Percentiles rank a stretch among this genome's conserved stretches.
These are phyloP conservation scores for Amanita phalloides DNA, from an alignment of 768 basidiomycete genomes.

Conservation along the genomic window DNA sequence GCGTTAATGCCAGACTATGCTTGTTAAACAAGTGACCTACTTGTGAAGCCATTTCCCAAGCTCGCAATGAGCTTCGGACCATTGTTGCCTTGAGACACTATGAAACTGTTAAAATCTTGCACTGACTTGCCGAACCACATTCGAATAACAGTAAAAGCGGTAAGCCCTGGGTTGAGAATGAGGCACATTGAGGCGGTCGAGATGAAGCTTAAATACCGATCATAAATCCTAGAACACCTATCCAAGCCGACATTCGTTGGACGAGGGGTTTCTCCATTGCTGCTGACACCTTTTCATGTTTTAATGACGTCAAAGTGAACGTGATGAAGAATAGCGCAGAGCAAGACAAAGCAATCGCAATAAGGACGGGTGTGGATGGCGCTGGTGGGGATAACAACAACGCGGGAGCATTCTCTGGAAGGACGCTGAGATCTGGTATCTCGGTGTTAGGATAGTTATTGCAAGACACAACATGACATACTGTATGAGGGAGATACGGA, in stretches of 20 bases:
- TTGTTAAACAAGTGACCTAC: slow-evolving; percentile 29
- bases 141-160: slow-evolving; percentile 58
- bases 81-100: slow-evolving; percentile 37
- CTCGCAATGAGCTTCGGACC: slow-evolving; percentile 53
- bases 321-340: slow-evolving; percentile 53
- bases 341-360: slow-evolving; percentile 49
- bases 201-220: slow-evolving; percentile 31
- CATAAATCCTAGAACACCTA: slow-evolving; percentile 69
- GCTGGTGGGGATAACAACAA: slow-evolving; percentile 50
- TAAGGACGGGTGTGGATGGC: slow-evolving; percentile 48
- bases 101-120: slow-evolving; percentile 63
- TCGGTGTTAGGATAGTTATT: slow-evolving; percentile 1
- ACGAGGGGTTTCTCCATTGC: slow-evolving; percentile 45
- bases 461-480: slow-evolving; percentile 18
- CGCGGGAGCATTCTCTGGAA: slow-evolving; percentile 46
- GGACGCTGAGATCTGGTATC: slow-evolving; percentile 47
- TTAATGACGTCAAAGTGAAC: slow-evolving; percentile 57
- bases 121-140: slow-evolving; percentile 80
- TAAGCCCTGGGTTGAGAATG: slow-evolving; percentile 35
- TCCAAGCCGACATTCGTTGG: slow-evolving; percentile 57
- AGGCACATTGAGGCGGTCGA: background rate
- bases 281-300: slow-evolving; percentile 44
- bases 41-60: slow-evolving; percentile 64
- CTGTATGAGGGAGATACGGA: slow-evolving; percentile 53
- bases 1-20: background rate